Percentiles rank a stretch among this genome's conserved stretches.
Conservation (phyloP, 2,329 filamentous ascomycete genomes). For the Leptodontidium sp. region DNA sequence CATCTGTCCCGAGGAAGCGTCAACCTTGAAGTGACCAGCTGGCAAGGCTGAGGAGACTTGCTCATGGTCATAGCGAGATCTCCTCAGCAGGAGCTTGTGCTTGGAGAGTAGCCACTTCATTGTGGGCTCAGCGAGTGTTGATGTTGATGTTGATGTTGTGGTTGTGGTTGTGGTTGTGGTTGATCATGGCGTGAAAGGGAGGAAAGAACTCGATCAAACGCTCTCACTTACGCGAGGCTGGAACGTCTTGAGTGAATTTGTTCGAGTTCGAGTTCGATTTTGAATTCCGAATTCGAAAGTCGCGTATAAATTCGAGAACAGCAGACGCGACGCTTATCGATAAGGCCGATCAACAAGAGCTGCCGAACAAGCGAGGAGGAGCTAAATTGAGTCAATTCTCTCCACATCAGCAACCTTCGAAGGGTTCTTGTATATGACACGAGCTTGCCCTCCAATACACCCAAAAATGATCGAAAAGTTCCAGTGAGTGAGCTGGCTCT, state of each 20-base stretch:
- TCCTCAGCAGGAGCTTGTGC: slow-evolving; percentile 6
- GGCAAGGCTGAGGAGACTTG: not conserved
- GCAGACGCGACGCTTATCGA: slow-evolving; percentile 7
- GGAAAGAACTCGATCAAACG: not conserved
- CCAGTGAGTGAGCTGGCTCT: slow-evolving; percentile 28
- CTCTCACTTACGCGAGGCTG: slow-evolving; percentile 6
- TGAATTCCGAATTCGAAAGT: not conserved
- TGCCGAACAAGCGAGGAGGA: slow-evolving; percentile 8
- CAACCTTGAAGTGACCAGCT: slow-evolving; percentile 32
- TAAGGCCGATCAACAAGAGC: not conserved
- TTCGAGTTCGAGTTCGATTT: not conserved
- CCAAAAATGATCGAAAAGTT: slow-evolving; percentile 24
- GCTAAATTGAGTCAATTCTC: slow-evolving; percentile 9
- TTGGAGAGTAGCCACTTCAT: slow-evolving; percentile 16
- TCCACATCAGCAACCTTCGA: slow-evolving; percentile 2
- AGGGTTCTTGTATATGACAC: not conserved
- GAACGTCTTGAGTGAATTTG: not conserved
- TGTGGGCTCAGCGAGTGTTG: not conserved
- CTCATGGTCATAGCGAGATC: not conserved
- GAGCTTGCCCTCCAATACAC: not conserved
- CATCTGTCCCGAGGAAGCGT: slow-evolving; percentile 43
- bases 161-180: not conserved
- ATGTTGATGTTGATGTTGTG: not conserved
- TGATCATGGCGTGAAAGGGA: not conserved
- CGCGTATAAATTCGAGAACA: slow-evolving; percentile 9